phyloP scores from a whole-genome alignment of 2,329 filamentous ascomycete species.

The Diaporthe citriasiana region DNA sequence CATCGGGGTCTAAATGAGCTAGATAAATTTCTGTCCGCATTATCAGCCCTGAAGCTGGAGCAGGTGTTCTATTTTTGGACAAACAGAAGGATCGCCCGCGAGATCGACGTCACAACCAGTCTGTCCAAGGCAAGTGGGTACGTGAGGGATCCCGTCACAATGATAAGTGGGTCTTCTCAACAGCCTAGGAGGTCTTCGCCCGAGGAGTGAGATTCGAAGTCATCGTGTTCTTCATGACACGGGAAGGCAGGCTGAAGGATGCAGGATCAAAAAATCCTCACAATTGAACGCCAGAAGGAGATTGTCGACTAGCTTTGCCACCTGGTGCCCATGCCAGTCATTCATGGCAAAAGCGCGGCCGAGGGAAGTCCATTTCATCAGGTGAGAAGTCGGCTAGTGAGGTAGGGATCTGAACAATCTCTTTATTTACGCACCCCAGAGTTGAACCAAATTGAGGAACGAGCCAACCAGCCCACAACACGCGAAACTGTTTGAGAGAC shows the following conservation, averaged over 20 bases:
- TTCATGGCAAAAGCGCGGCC: neutral
- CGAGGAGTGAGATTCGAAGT: neutral
- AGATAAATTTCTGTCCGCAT: neutral
- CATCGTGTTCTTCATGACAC: neutral
- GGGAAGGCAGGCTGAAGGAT: neutral
- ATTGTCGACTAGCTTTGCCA: neutral
- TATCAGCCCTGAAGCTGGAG: slow-evolving; percentile 17
- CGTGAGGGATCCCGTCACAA: neutral
- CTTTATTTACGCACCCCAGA: neutral
- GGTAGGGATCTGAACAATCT: neutral
- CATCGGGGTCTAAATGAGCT: neutral
- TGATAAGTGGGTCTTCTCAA: neutral
- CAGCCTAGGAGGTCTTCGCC: neutral
- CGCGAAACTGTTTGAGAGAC: neutral
- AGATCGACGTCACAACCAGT: slow-evolving; percentile 21
- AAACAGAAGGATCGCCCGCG: neutral
- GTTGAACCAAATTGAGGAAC: neutral
- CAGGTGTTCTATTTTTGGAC: slow-evolving; percentile 27
- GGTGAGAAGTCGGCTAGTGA: too few species aligned
- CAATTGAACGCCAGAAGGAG: neutral
- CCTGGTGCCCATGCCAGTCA: neutral
- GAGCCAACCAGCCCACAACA: neutral
- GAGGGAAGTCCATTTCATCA: too few species aligned
- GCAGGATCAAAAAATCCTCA: neutral
- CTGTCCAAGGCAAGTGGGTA: slow-evolving; percentile 14